Conservation (phyloP, 106 monocot genomes). For the Acorus gramineus region DNA sequence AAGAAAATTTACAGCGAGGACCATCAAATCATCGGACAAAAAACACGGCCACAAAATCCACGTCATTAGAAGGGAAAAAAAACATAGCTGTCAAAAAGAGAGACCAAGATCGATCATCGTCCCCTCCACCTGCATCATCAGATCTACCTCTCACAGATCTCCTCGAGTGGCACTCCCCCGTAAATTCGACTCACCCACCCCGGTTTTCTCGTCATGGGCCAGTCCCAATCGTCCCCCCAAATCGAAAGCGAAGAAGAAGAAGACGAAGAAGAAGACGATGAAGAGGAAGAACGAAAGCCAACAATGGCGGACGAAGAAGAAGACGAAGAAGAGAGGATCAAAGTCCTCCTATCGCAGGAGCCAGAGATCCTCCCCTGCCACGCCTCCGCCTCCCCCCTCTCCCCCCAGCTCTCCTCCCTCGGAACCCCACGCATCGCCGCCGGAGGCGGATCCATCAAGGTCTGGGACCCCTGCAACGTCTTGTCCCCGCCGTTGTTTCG, state of each 20-base stretch:
- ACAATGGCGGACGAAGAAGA: conserved; percentile 19
- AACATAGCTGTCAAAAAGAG: too few relatives aligned
- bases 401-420: conserved; percentile 63
- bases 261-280: conserved; percentile 15
- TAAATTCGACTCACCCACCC: too few relatives aligned
- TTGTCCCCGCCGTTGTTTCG: conserved; percentile 31
- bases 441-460: conserved; percentile 36
- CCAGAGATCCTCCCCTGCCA: conserved; percentile 86
- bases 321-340: conserved; percentile 10
- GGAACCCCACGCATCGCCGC: conserved; percentile 40
- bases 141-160: too few relatives aligned
- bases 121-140: too few relatives aligned
- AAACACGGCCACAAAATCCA: too few relatives aligned
- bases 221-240: conserved; percentile 1
- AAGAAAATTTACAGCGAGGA: too few relatives aligned
- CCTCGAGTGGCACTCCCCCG: too few relatives aligned
- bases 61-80: too few relatives aligned
- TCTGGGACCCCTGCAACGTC: conserved; percentile 79
- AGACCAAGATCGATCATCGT: too few relatives aligned
- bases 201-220: not conserved
- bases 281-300: conserved; percentile 11
- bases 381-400: conserved; percentile 81
- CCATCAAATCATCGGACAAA: too few relatives aligned
- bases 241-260: conserved; percentile 16
- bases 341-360: conserved; percentile 59